Evolutionary conservation across 2,329 filamentous ascomycete genomes (phyloP), one percentile per base, ranked within the genome.

Genomic region (Penicillium thymicola): DNA sequence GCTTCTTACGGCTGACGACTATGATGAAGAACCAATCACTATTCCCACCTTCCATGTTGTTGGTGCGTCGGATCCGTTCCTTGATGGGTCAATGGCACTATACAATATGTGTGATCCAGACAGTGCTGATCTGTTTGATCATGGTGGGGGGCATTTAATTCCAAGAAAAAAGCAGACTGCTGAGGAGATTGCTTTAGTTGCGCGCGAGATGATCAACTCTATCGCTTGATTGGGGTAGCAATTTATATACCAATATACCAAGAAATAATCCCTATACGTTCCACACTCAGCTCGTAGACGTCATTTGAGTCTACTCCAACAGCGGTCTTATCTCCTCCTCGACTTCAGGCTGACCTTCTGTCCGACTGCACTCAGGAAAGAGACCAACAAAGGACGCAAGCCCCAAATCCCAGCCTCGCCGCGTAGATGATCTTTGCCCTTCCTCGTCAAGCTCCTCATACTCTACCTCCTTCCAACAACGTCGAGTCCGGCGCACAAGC

Each of bases 91-190:
- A 1, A 72, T 77, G 61, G 73, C 74, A 1, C 61, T 79, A 8
- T 78, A 71, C 63, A 78, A 76, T 53, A 67, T 78, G 32, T 79
- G 77, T 49, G 72, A 79, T 51, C 66, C 69, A 7, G 74, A 78
- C 37, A 73, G 64, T 1, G 75, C 75, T 0, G 70, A 72, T 44
- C 63, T 79, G 5, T 78, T 78, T 34, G 77, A 79, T 46, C 75
- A 78, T 49, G 76, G 73, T 0, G 75, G 75, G 32, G 77, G 77
- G 0, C 77, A 79, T 60, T 71, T 71, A 2, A 63, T 79, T 9
- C 77, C 77, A 7, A 64, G 71, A 14, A 67, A 66, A 43, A 64
- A 66, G 41, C 63, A 68, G 25, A 74, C 70, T 1, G 60, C 75
- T 9, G 61, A 61, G 11, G 73, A 77, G 47, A 65, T 76, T 14